Evolutionary conservation across 306 rosid genomes (phyloP).

Genomic region (Vigna unguiculata): DNA sequence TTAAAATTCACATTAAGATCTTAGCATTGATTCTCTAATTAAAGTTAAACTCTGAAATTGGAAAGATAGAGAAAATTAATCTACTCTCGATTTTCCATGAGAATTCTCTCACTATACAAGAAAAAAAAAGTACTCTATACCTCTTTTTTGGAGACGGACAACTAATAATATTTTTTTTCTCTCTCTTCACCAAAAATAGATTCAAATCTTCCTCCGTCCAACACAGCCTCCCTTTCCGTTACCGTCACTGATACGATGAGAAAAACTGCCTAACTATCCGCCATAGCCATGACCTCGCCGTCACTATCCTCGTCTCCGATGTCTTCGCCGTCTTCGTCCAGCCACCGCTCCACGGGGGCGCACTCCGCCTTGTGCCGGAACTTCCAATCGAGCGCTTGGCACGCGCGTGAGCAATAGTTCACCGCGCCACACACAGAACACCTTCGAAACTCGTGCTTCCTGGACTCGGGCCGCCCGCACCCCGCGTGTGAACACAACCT

Average conservation of each 20-base stretch:
- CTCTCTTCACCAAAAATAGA: conserved; percentile 48
- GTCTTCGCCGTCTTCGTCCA: conserved; percentile 70
- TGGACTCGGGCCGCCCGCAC: conserved; percentile 89
- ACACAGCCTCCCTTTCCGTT: conserved; percentile 5
- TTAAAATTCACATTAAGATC: neutral
- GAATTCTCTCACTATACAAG: conserved; percentile 45
- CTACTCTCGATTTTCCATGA: conserved; percentile 36
- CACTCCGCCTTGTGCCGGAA: conserved; percentile 86
- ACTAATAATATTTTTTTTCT: conserved; percentile 27
- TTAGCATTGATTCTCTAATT: conserved; percentile 6
- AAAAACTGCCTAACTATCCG: conserved; percentile 56
- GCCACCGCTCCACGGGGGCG: conserved; percentile 74
- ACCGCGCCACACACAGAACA: conserved; percentile 95
- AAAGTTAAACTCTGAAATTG: conserved; percentile 46
- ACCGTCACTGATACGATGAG: neutral
- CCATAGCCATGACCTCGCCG: conserved; percentile 43
- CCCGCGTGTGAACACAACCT: conserved; percentile 87
- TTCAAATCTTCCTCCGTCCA: conserved; percentile 38
- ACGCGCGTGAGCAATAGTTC: conserved; percentile 95
- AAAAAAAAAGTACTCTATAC: conserved; percentile 19
- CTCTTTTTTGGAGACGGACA: conserved; percentile 31
- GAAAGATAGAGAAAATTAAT: conserved; percentile 3
- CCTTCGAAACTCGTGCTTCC: conserved; percentile 88
- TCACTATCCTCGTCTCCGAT: conserved; percentile 47
- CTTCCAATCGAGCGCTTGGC: conserved; percentile 99